Evolutionary conservation across 139 green algal genomes (phyloP), one percentile per base, ranked within the genome.

Genomic region (Dunaliella sp.): DNA sequence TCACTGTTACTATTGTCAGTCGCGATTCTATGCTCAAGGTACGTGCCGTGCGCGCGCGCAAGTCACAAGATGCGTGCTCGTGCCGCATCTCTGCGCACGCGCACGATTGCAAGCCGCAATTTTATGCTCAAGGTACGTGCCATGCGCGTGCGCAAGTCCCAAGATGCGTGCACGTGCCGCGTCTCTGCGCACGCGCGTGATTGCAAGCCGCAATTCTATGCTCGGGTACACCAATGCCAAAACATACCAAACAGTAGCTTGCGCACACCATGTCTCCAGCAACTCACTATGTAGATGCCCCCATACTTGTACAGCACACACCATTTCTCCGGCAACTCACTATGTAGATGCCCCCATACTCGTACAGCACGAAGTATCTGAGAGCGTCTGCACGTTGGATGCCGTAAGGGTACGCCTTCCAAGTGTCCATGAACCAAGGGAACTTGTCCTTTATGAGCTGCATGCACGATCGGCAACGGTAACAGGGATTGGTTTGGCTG

Each of bases 311-410:
- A 65, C n/a, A 65, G 16, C 48, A 65, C 48, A 65, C 7, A 7
- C 48, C 16, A 26, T 65, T 65, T 16, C 48, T 65, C 7, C 48
- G 16, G 48, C 48, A 33, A 78, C 81, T 79, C 81, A 85, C 81
- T 48, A 85, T 25, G 80, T 88, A 88, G 36, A 88, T 85, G 31
- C 85, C 85, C 1, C 85, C 85, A 80, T 86, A 83, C 37, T 83
- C 36, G n/a, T 86, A 86, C 36, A 88, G 37, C 32, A 88, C 73
- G 36, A 88, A 88, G 80, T 88, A 88, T 24, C 85, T 80, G 79
- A 88, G 31, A 21, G 38, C 85, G 36, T 88, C 85, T 77, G 80
- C 85, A 32, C 85, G 80, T 65, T 88, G 84, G 24, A 88, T 88
- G 74, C 75, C 82, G 65, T 86, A 33, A 1, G 80, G 36, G 28